Conservation (phyloP, 441 rosid species). For the Heliophila coronopifolia region DNA sequence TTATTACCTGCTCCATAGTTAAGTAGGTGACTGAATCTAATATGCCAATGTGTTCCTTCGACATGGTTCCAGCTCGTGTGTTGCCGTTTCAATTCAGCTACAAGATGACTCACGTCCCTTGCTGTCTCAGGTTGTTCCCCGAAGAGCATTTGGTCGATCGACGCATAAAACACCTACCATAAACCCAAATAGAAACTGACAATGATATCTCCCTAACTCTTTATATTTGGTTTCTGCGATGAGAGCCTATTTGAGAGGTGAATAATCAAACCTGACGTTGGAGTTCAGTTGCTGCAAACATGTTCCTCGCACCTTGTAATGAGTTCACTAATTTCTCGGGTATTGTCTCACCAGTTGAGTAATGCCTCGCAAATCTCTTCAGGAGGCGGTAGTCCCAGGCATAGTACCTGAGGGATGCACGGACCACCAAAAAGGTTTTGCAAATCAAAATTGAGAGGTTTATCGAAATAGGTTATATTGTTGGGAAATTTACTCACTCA, state of each 20-base stretch:
- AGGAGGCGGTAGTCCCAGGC: slow-evolving; percentile 84
- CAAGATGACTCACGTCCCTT: slow-evolving; percentile 48
- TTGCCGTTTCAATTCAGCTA: slow-evolving; percentile 62
- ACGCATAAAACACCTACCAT: slow-evolving; percentile 63
- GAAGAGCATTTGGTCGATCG: slow-evolving; percentile 79
- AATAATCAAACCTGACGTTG: slow-evolving; percentile 76
- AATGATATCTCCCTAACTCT: background rate
- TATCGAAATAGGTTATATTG: background rate
- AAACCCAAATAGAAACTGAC: slow-evolving; percentile 8
- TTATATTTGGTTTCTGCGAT: background rate
- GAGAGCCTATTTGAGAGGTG: slow-evolving; percentile 2
- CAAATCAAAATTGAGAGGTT: background rate
- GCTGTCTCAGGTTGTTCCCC: slow-evolving; percentile 53
- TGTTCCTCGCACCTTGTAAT: slow-evolving; percentile 73
- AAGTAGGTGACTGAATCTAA: slow-evolving; percentile 74
- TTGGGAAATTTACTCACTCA: slow-evolving; percentile 59
- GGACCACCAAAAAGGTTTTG: background rate
- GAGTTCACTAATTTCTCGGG: slow-evolving; percentile 82
- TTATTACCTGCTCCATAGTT: slow-evolving; percentile 97
- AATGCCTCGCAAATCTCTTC: slow-evolving; percentile 76
- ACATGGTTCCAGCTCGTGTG: slow-evolving; percentile 83
- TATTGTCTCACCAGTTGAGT: slow-evolving; percentile 77
- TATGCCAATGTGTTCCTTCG: slow-evolving; percentile 83
- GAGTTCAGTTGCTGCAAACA: slow-evolving; percentile 95
- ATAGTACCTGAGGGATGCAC: slow-evolving; percentile 49